Evolutionary conservation across 2,329 filamentous ascomycete species (phyloP).

Genomic region (Hypoxylon sp.): DNA sequence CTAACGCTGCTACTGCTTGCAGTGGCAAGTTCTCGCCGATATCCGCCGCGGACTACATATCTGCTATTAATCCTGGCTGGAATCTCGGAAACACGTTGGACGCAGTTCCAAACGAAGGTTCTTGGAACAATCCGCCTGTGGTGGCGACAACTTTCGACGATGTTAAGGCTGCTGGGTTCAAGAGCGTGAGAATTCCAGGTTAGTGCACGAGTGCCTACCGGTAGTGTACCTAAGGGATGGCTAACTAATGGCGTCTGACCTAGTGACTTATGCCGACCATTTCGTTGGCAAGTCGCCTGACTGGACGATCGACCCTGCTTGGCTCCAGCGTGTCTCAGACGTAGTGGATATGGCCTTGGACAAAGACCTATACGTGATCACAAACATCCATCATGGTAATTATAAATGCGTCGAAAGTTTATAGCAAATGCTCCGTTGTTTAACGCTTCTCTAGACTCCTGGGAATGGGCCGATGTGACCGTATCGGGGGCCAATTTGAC

Average conservation of each 20-base stretch:
- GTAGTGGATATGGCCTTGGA: slow-evolving; percentile 70
- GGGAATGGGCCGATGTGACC: neutral
- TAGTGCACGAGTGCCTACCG: neutral
- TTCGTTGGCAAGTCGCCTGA: slow-evolving; percentile 65
- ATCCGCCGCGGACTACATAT: slow-evolving; percentile 62
- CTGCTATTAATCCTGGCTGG: slow-evolving; percentile 69
- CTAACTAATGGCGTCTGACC: neutral
- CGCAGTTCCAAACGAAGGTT: slow-evolving; percentile 68
- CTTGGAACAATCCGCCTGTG: slow-evolving; percentile 71
- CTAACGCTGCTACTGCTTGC: slow-evolving; percentile 49
- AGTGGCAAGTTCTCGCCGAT: slow-evolving; percentile 61
- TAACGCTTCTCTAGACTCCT: neutral
- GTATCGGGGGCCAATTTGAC: neutral
- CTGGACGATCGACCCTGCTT: slow-evolving; percentile 68
- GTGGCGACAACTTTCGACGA: slow-evolving; percentile 51
- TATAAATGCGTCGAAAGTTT: neutral
- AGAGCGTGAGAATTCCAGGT: slow-evolving; percentile 1
- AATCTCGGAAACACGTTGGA: slow-evolving; percentile 74
- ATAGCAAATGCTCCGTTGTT: neutral
- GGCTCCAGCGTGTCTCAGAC: slow-evolving; percentile 70
- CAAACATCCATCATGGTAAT: slow-evolving; percentile 1
- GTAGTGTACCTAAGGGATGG: neutral
- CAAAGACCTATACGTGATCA: slow-evolving; percentile 65
- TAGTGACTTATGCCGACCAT: slow-evolving; percentile 65
- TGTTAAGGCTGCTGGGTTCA: slow-evolving; percentile 1